Percentiles rank a stretch among this genome's conserved stretches.
Evolutionary conservation across 768 basidiomycete genomes (phyloP).

Genomic region (Mycena haematopus): DNA sequence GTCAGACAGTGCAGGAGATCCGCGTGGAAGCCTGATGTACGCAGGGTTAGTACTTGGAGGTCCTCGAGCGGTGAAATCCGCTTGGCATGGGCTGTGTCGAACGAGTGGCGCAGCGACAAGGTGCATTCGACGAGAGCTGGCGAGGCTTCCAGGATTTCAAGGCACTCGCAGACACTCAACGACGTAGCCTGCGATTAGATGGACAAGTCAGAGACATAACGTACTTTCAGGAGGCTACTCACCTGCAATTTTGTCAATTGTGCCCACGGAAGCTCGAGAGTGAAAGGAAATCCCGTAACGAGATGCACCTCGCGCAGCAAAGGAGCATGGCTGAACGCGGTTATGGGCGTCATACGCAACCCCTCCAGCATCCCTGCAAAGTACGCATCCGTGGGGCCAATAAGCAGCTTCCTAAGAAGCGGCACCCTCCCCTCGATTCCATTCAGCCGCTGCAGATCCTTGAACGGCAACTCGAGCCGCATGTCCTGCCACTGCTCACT

Average conservation of each 20-base stretch:
- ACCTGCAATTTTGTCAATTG: conserved; percentile 15
- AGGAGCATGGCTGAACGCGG: conserved; percentile 20
- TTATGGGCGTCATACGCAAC: conserved; percentile 17
- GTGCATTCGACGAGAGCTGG: conserved; percentile 18
- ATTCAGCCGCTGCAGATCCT: conserved; percentile 21
- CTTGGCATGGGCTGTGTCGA: conserved; percentile 9
- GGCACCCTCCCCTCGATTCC: conserved; percentile 17
- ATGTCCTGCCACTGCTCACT: conserved; percentile 21
- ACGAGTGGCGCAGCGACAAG: conserved; percentile 22
- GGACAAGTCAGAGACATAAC: background rate
- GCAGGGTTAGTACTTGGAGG: conserved; percentile 16
- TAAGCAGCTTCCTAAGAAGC: conserved; percentile 19
- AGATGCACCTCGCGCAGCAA: conserved; percentile 24
- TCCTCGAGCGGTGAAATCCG: conserved; percentile 20
- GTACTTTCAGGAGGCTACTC: background rate
- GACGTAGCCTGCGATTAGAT: conserved; percentile 9
- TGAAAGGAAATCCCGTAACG: conserved; percentile 23
- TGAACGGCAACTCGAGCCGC: conserved; percentile 25
- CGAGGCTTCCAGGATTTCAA: conserved; percentile 21
- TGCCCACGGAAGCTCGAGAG: conserved; percentile 22
- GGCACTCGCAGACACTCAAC: conserved; percentile 23
- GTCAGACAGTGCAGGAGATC: conserved; percentile 24
- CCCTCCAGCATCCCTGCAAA: conserved; percentile 18
- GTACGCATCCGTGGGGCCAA: conserved; percentile 19
- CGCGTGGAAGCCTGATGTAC: conserved; percentile 19